phyloP scores from a whole-genome alignment of 1,284 basidiomycete species.

The Microbotryum intermedium region DNA sequence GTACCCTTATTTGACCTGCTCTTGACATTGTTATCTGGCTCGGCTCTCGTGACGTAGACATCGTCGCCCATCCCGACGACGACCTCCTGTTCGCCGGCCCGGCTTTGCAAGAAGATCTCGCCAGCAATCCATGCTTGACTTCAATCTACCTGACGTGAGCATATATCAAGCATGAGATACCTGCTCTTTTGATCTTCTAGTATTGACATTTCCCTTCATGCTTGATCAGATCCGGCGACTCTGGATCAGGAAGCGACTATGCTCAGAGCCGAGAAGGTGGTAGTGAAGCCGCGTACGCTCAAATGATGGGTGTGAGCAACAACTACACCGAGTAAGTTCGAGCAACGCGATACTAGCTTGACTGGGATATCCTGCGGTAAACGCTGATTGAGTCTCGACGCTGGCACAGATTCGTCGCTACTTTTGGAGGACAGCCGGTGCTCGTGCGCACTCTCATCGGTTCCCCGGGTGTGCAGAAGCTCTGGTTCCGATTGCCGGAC shows the following conservation, averaged over 20 bases:
- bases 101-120: conserved; percentile 1
- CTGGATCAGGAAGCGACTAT: conserved; percentile 12
- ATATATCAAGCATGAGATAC: too few relatives aligned
- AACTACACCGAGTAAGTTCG: conserved; percentile 1
- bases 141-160: conserved; percentile 1
- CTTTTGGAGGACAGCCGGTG: conserved; percentile 22
- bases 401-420: conserved; percentile 1
- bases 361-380: too few relatives aligned
- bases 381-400: too few relatives aligned
- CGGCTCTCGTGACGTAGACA: too few relatives aligned
- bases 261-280: conserved; percentile 13
- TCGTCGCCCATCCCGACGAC: conserved; percentile 27
- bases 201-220: background rate
- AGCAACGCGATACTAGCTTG: too few relatives aligned
- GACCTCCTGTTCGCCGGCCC: conserved; percentile 23
- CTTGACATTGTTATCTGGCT: too few relatives aligned
- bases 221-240: conserved; percentile 11
- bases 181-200: too few relatives aligned
- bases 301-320: conserved; percentile 11
- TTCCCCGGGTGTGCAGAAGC: conserved; percentile 13
- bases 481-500: conserved; percentile 23
- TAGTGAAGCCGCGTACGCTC: conserved; percentile 21
- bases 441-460: conserved; percentile 15
- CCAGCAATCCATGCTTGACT: conserved; percentile 1
- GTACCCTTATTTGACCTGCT: too few relatives aligned